Evolutionary conservation across 805 yeast species (phyloP).

Genomic region (Sugiyamaella boreocaroliniensis): DNA sequence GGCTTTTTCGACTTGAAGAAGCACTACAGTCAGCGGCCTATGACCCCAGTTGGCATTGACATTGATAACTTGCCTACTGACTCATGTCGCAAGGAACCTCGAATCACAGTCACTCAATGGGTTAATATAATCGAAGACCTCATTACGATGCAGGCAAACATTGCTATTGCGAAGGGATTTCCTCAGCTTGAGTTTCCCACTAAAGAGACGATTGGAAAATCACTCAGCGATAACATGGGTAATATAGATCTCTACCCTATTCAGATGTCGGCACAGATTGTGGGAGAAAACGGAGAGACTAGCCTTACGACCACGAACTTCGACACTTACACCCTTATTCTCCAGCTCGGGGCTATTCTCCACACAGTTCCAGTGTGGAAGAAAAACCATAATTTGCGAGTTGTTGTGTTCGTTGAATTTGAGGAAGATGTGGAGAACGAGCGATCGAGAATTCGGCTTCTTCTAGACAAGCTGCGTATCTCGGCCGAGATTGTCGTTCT

Average conservation of each 20-base stretch:
- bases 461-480: constrained; percentile 74
- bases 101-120: constrained; percentile 74
- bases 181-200: constrained; percentile 57
- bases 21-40: constrained; percentile 15
- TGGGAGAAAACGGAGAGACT: constrained; percentile 51
- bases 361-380: constrained; percentile 94
- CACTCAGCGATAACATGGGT: constrained; percentile 33
- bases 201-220: constrained; percentile 10
- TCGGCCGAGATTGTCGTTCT: constrained; percentile 73
- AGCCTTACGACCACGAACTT: constrained; percentile 72
- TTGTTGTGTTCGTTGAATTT: constrained; percentile 84
- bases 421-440: constrained; percentile 68
- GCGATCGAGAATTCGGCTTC: constrained; percentile 47
- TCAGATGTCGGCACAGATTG: constrained; percentile 85
- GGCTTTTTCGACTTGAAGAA: constrained; percentile 72
- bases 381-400: constrained; percentile 62
- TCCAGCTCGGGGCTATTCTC: constrained; percentile 89
- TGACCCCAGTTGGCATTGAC: constrained; percentile 22
- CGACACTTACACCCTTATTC: constrained; percentile 89
- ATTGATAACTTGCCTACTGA: constrained; percentile 69
- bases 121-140: constrained; percentile 88
- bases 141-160: constrained; percentile 78
- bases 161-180: constrained; percentile 91
- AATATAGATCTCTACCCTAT: constrained; percentile 91
- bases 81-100: constrained; percentile 59